Evolutionary conservation across 352 stramenopile genomes (phyloP).

Genomic region (Blastocystis sp.): DNA sequence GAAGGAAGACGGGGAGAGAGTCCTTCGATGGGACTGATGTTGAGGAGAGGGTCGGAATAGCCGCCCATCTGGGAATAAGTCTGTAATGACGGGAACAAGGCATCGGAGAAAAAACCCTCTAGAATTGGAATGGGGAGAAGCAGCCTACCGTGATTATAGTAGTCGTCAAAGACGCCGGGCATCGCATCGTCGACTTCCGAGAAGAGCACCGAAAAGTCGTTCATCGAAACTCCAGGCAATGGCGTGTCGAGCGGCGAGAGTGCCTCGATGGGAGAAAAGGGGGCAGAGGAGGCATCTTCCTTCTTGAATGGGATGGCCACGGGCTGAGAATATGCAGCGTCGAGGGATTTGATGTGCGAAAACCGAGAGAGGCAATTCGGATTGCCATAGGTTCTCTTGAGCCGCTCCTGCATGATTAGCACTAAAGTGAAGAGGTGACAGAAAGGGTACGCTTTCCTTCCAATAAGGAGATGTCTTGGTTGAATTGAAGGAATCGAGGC

Average conservation of each 20-base stretch:
- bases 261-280: neutral
- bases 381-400: neutral
- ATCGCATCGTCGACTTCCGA: neutral
- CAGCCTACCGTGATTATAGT: neutral
- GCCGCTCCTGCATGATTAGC: conserved; percentile 23
- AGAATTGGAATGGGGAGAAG: neutral
- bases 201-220: neutral
- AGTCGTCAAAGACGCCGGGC: neutral
- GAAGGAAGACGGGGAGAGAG: neutral
- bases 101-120: conserved; percentile 32
- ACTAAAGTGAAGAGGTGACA: neutral
- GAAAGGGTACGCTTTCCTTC: conserved; percentile 10
- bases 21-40: neutral
- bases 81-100: conserved; percentile 48
- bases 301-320: neutral
- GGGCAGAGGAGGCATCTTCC: neutral
- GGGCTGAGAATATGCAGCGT: neutral
- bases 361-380: neutral
- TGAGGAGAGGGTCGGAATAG: neutral
- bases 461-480: neutral
- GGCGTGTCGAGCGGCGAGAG: neutral
- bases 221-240: neutral
- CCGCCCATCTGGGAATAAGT: neutral
- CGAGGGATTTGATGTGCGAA: neutral
- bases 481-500: neutral